A percentile compares a stretch with the other conserved stretches of the same genome.
Evolutionary conservation across 2,329 filamentous ascomycete species (phyloP).

Genomic region (Curvularia lunata): DNA sequence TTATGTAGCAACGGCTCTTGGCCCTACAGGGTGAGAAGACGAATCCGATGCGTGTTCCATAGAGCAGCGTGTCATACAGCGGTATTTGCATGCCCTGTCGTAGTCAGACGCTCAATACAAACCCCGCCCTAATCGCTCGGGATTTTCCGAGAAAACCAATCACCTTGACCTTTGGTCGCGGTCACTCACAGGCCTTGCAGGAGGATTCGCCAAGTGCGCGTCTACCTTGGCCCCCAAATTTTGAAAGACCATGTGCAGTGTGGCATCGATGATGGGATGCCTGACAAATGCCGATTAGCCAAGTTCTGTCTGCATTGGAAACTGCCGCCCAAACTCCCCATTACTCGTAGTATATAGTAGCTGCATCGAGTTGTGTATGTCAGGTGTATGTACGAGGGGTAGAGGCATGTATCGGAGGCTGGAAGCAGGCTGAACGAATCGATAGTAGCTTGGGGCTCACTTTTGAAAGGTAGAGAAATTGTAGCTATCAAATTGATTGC

Average conservation of each 20-base stretch:
- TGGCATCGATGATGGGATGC: background rate
- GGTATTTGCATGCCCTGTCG: background rate
- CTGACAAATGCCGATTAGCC: background rate
- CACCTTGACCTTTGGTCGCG: background rate
- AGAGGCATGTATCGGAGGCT: no score
- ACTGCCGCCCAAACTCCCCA: no score
- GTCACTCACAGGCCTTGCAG: background rate
- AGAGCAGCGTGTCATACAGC: background rate
- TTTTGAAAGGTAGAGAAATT: no score
- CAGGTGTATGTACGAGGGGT: no score
- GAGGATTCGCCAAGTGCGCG: background rate
- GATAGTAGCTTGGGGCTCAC: no score
- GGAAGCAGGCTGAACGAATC: no score
- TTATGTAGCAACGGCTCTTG: background rate
- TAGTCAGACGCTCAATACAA: background rate
- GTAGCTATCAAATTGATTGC: no score
- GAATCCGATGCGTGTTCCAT: background rate
- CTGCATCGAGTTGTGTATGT: no score
- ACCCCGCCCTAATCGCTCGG: background rate
- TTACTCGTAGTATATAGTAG: no score
- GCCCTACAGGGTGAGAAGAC: background rate
- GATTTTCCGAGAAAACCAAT: background rate
- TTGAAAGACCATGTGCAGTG: background rate
- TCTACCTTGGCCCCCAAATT: background rate
- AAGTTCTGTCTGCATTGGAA: background rate